Base-by-base conservation (phyloP, 345 rosid species). In the Cardiospermum halicacabum region DNA sequence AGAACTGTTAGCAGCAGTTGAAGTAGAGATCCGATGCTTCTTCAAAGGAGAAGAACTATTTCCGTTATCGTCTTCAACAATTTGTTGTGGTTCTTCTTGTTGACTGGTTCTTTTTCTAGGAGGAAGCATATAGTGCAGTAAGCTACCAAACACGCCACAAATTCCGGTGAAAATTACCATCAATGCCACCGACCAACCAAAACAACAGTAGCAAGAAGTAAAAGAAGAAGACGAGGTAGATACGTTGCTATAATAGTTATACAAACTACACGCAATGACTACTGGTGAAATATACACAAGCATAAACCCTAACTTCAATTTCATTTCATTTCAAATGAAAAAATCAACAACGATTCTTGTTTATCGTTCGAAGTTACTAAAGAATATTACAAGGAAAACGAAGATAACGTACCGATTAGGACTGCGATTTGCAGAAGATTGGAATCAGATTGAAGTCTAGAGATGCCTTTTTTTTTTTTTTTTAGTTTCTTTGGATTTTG, bases 51-150 rank as follows among this genome's bases (percentile, higher is more conserved):
- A 3, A 50, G 31, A 40, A 56, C 5, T 54, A 65, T 43, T 39
- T 24, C 15, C 43, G 62, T 15, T 68, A 22, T 70, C 73, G 66
- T 58, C 39, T 34, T 34, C 39, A 34, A 34, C 39, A 34, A 34
- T 34, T 34, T 34, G 39, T 11, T 5, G 6, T 3, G 39, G 6
- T 13, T 1, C 45, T 40, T 13, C 8, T 47, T 47, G 51, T 74
- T 75, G 84, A 72, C 62, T 73, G 54, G 84, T 77, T 87, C 97
- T 85, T 91, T 87, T 94, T 72, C 75, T 77, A 75, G 91, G 96
- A 75, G 92, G 96, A 91, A 91, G 99, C 97, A 94, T 94, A 87
- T 80, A 89, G 93, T 80, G 85, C 69, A 78, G 78, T 36, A 84
- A 75, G 67, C 88, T 84, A 81, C 77, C 78, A 61, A 84, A 75